Evolutionary conservation across 1,284 basidiomycete species (phyloP), one percentile per base, ranked within the genome.

Genomic region (Ceratorhiza oryzae-sativae): DNA sequence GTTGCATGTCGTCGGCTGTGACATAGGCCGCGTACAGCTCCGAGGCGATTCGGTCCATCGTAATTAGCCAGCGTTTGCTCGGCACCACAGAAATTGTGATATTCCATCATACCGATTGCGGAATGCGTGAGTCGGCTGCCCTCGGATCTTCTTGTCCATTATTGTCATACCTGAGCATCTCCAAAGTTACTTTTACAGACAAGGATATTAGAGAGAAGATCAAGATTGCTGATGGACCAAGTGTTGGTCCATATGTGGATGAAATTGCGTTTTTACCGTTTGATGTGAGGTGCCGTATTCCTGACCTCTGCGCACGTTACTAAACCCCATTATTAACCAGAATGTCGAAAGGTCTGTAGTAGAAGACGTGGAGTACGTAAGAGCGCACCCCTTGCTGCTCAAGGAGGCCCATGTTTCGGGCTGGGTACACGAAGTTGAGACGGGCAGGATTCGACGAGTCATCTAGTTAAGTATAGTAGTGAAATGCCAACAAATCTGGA

Each of bases 91-190:
- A 89, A 79, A 85, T 90, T 63, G 86, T 87, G 3, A 80, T 90
- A 45, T 86, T 89, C 77, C 88, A 86, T 78, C 88, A 90, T 78
- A 88, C 88, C 2, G 86, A 84, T 67, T 90, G 89, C 77, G 89
- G 89, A 59, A 90, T 90, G 87, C 79, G 87, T 49, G 23, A 45
- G 62, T 86, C n/a, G n/a, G n/a, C n/a, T n/a, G n/a, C n/a, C n/a
- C n/a, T n/a, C n/a, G n/a, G n/a, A n/a, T n/a, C n/a, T n/a, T n/a
- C n/a, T n/a, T n/a, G n/a, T n/a, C n/a, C n/a, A n/a, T n/a, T n/a
- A n/a, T n/a, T n/a, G n/a, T n/a, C n/a, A n/a, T n/a, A n/a, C n/a
- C n/a, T n/a, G n/a, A n/a, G n/a, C n/a, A n/a, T n/a, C n/a, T n/a
- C n/a, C n/a, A n/a, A n/a, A 72, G 30, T 65, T 89, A 81, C 23